These are phyloP conservation scores for Thermothielavioides terrestris DNA, from an alignment of 495 filamentous ascomycete genomes.

Conservation along the genomic window DNA sequence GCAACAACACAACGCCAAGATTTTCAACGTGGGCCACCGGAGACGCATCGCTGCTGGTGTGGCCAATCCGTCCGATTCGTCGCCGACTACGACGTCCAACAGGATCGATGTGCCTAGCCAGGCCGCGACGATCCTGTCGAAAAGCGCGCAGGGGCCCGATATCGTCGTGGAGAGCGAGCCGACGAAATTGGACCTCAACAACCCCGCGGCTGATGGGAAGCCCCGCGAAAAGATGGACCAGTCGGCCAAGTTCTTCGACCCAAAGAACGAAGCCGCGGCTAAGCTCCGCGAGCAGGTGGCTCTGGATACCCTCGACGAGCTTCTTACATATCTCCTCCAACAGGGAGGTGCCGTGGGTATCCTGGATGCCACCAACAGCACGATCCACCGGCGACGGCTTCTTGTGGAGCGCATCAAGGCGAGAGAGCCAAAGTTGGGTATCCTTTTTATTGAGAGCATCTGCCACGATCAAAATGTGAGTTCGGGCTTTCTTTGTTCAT, in stretches of 20 bases:
- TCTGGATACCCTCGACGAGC: constrained; percentile 82
- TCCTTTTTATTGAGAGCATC: constrained; percentile 88
- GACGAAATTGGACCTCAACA: constrained; percentile 28
- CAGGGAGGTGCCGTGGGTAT: constrained; percentile 91
- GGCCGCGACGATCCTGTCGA: constrained; percentile 42
- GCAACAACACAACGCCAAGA: constrained; percentile 89
- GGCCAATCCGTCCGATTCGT: constrained; percentile 18
- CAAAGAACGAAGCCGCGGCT: constrained; percentile 71
- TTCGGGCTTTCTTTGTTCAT: too few species aligned
- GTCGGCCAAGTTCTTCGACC: constrained; percentile 90
- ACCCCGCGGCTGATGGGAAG: neutral
- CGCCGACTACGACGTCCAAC: constrained; percentile 16
- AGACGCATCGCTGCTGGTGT: constrained; percentile 67
- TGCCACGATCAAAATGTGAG: constrained; percentile 67
- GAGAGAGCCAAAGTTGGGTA: constrained; percentile 76
- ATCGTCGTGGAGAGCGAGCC: constrained; percentile 28
- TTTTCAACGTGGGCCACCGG: constrained; percentile 95
- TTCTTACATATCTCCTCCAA: constrained; percentile 77
- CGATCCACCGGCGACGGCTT: constrained; percentile 69
- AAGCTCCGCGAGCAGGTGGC: constrained; percentile 85
- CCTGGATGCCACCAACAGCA: constrained; percentile 95
- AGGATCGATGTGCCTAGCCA: constrained; percentile 32
- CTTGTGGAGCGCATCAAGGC: constrained; percentile 75
- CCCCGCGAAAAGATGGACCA: constrained; percentile 62
- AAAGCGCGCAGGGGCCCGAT: constrained; percentile 31